phyloP scores from a whole-genome alignment of 192 early-diverging fungal genomes.

The Linnemannia hyalina region DNA sequence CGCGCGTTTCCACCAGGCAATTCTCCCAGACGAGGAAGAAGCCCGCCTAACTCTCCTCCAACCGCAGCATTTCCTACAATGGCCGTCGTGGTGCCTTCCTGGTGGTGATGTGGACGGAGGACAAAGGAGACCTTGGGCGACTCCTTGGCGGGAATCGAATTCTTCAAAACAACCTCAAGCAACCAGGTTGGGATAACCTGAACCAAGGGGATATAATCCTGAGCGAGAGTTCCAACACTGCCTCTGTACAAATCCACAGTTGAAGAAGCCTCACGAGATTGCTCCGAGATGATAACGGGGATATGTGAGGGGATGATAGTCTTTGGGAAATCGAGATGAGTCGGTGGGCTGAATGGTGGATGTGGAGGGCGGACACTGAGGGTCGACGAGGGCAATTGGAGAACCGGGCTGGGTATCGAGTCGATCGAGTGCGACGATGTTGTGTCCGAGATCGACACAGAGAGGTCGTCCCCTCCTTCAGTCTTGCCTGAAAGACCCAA shows the following conservation, averaged over 20 bases:
- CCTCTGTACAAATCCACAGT: conserved; percentile 81
- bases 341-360: conserved; percentile 59
- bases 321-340: conserved; percentile 70
- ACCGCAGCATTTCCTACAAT: neutral
- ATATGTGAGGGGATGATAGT: conserved; percentile 75
- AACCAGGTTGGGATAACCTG: conserved; percentile 89
- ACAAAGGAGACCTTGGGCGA: conserved; percentile 87
- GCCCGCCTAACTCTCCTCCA: conserved; percentile 2
- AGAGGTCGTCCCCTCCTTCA: conserved; percentile 11
- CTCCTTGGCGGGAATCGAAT: conserved; percentile 79
- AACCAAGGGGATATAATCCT: conserved; percentile 67
- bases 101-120: conserved; percentile 72
- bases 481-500: neutral
- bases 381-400: conserved; percentile 24
- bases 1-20: conserved; percentile 69
- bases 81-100: conserved; percentile 51
- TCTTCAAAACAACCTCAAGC: conserved; percentile 82
- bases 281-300: conserved; percentile 81
- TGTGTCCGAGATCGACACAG: conserved; percentile 28
- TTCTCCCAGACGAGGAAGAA: conserved; percentile 28
- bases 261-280: conserved; percentile 78
- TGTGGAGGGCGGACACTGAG: conserved; percentile 34
- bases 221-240: conserved; percentile 65
- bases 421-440: conserved; percentile 31
- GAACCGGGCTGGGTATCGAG: conserved; percentile 21